These are phyloP conservation scores for Trypanosoma cruzi DNA, from an alignment of 208 protist species.

Conservation along the genomic window DNA sequence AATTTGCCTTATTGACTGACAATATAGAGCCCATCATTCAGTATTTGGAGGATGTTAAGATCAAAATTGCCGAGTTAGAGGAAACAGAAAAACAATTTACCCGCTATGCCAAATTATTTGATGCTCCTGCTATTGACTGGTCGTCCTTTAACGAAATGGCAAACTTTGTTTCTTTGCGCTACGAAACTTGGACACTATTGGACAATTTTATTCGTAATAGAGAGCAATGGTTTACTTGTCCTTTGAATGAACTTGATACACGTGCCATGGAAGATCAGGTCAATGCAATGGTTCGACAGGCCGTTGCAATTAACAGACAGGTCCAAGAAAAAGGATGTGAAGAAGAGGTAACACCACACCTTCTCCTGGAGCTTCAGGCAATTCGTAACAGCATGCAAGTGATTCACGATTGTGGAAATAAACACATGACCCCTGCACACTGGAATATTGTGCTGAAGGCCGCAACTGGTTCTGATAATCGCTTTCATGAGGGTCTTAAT, in stretches of 20 bases:
- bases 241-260: constrained; percentile 86
- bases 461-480: constrained; percentile 83
- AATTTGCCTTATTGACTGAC: constrained; percentile 82
- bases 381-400: constrained; percentile 81
- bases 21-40: constrained; percentile 86
- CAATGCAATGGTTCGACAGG: constrained; percentile 70
- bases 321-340: constrained; percentile 84
- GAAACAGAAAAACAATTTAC: constrained; percentile 70
- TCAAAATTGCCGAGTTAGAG: constrained; percentile 78
- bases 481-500: constrained; percentile 87
- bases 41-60: constrained; percentile 81
- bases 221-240: constrained; percentile 83
- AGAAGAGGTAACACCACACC: constrained; percentile 80
- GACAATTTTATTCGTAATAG: constrained; percentile 83
- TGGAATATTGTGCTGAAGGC: constrained; percentile 93
- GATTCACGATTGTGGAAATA: constrained; percentile 94
- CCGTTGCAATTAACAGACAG: constrained; percentile 63
- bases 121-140: constrained; percentile 81
- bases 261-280: constrained; percentile 86
- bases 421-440: constrained; percentile 88
- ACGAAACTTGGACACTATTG: constrained; percentile 84
- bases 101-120: constrained; percentile 87
- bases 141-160: constrained; percentile 59
- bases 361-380: constrained; percentile 79
- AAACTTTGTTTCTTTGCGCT: constrained; percentile 66